Conservation (phyloP, 1,284 basidiomycete species). For the Porodaedalea pini region DNA sequence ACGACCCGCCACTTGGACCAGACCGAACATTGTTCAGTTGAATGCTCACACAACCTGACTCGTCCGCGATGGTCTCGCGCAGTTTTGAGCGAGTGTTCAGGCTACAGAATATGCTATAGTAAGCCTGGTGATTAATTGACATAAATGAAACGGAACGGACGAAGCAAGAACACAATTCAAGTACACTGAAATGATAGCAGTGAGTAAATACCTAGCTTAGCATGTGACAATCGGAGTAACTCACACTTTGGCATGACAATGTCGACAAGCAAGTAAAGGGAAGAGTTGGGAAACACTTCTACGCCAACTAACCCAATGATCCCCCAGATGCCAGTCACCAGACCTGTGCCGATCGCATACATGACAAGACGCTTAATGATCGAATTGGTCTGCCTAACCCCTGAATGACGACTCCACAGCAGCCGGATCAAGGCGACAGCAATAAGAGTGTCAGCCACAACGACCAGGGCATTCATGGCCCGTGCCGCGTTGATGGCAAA, state of each 20-base stretch:
- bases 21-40: neutral
- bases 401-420: slow-evolving; percentile 32
- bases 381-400: slow-evolving; percentile 23
- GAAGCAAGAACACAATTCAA: neutral
- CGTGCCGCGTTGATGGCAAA: slow-evolving; percentile 55
- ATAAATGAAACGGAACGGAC: neutral
- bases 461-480: slow-evolving; percentile 7
- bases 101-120: neutral
- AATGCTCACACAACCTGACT: neutral
- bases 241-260: slow-evolving; percentile 8
- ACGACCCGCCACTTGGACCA: neutral
- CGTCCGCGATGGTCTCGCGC: neutral
- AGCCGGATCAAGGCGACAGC: slow-evolving; percentile 38
- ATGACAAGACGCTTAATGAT: slow-evolving; percentile 41
- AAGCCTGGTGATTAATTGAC: neutral
- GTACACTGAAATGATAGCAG: neutral
- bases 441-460: slow-evolving; percentile 37
- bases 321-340: slow-evolving; percentile 32
- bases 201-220: neutral
- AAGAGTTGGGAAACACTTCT: slow-evolving; percentile 12
- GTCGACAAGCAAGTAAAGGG: slow-evolving; percentile 13
- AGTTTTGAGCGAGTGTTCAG: neutral
- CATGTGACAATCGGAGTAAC: neutral
- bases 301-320: slow-evolving; percentile 9
- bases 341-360: slow-evolving; percentile 43